These are phyloP conservation scores for Saccharomycopsis fibuligera DNA, from an alignment of 805 yeast genomes.

Conservation along the genomic window DNA sequence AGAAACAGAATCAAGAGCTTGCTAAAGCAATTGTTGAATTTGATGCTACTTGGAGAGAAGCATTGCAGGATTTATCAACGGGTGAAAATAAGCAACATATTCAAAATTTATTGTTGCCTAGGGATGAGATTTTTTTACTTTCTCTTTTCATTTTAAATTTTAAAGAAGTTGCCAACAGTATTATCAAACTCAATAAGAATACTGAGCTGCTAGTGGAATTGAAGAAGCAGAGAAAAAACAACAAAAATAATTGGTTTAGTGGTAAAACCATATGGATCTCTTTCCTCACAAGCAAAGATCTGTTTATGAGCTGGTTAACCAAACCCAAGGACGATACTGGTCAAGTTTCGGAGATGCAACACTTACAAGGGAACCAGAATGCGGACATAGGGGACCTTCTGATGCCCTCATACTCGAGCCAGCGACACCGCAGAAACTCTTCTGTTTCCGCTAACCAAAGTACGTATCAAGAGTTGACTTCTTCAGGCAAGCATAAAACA, in stretches of 20 bases:
- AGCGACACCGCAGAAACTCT: neutral
- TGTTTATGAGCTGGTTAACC: slow-evolving; percentile 32
- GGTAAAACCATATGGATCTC: slow-evolving; percentile 40
- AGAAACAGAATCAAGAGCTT: slow-evolving; percentile 24
- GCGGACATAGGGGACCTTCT: neutral
- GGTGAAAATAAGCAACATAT: neutral
- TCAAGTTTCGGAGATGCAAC: neutral
- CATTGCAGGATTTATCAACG: slow-evolving; percentile 25
- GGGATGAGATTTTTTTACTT: slow-evolving; percentile 43
- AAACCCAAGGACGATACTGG: neutral
- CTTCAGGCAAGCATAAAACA: neutral
- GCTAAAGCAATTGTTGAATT: slow-evolving; percentile 29
- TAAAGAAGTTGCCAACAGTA: slow-evolving; percentile 33
- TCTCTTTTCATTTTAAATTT: slow-evolving; percentile 45
- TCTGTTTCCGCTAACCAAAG: too few species aligned
- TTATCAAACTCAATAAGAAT: slow-evolving; percentile 30
- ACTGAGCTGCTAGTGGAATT: slow-evolving; percentile 27
- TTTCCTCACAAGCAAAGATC: slow-evolving; percentile 29
- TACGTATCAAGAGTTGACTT: too few species aligned
- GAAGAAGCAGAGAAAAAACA: slow-evolving; percentile 31
- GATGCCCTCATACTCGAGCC: neutral
- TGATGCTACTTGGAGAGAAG: slow-evolving; percentile 32
- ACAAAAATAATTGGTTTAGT: slow-evolving; percentile 26
- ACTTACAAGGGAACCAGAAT: neutral
- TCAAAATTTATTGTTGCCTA: slow-evolving; percentile 34